phyloP scores from a whole-genome alignment of 2,329 filamentous ascomycete species.

The Aspergillus pseudoglaucus region DNA sequence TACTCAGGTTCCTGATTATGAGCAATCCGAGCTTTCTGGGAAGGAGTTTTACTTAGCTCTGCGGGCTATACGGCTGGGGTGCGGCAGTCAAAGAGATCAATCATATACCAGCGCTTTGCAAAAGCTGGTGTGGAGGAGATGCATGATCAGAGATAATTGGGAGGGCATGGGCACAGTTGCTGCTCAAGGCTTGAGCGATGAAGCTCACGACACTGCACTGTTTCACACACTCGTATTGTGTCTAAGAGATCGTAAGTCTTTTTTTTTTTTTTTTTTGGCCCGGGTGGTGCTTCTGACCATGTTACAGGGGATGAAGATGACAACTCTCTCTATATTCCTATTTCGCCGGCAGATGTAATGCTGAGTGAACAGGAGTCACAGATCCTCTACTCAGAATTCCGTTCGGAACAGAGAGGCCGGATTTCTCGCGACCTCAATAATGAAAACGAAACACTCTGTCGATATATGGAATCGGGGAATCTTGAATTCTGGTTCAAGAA shows the following conservation, averaged over 20 bases:
- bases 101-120: constrained; percentile 20
- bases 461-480: constrained; percentile 60
- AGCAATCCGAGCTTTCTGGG: constrained; percentile 45
- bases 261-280: neutral
- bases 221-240: constrained; percentile 62
- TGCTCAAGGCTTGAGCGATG: constrained; percentile 62
- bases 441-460: constrained; percentile 62
- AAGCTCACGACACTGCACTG: constrained; percentile 61
- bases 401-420: constrained; percentile 58
- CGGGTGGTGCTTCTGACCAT: constrained; percentile 1
- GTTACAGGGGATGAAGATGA: constrained; percentile 12
- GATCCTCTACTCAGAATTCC: constrained; percentile 49
- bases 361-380: constrained; percentile 33
- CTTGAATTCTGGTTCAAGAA: constrained; percentile 62
- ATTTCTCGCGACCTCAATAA: constrained; percentile 65
- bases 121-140: constrained; percentile 71
- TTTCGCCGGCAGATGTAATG: constrained; percentile 22
- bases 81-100: constrained; percentile 48
- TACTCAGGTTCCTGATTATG: constrained; percentile 36
- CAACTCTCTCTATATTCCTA: constrained; percentile 17
- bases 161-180: constrained; percentile 64
- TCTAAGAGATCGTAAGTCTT: constrained; percentile 42
- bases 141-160: constrained; percentile 83
- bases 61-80: constrained; percentile 46
- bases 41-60: constrained; percentile 71